These are phyloP conservation scores for Nothopassalora personata DNA, from an alignment of 2,329 filamentous ascomycete species.

Conservation along the genomic window DNA sequence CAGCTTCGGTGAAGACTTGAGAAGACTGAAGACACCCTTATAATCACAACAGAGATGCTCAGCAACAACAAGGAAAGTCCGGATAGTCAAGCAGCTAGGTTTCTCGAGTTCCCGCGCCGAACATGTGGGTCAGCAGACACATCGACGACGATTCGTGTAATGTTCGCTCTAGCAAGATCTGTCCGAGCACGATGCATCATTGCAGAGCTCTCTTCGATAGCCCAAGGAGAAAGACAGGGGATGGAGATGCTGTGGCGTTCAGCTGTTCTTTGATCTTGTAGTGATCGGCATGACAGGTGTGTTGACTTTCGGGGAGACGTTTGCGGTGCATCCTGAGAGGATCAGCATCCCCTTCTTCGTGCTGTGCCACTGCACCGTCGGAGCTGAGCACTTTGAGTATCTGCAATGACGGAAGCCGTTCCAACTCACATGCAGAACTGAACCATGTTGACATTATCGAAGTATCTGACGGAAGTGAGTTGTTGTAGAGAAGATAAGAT, in stretches of 20 bases:
- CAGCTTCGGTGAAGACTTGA: neutral
- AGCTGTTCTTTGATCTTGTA: neutral
- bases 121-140: neutral
- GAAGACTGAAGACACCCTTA: neutral
- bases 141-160: neutral
- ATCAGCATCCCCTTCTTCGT: neutral
- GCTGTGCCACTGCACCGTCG: neutral
- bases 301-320: neutral
- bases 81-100: neutral
- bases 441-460: too few relatives aligned
- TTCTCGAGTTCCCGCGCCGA: neutral
- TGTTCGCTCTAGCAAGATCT: neutral
- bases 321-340: neutral
- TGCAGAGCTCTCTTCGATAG: neutral
- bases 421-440: too few relatives aligned
- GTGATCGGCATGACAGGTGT: neutral
- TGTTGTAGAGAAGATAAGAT: too few relatives aligned
- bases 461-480: too few relatives aligned
- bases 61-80: neutral
- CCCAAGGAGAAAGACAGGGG: neutral
- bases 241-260: neutral
- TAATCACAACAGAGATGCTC: neutral
- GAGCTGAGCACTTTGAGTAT: too few relatives aligned
- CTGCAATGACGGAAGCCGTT: too few relatives aligned
- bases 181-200: neutral